A percentile compares a stretch with the other conserved stretches of the same genome.
These are phyloP conservation scores for Aspergillus taichungensis DNA, from an alignment of 495 filamentous ascomycete genomes.

Conservation along the genomic window DNA sequence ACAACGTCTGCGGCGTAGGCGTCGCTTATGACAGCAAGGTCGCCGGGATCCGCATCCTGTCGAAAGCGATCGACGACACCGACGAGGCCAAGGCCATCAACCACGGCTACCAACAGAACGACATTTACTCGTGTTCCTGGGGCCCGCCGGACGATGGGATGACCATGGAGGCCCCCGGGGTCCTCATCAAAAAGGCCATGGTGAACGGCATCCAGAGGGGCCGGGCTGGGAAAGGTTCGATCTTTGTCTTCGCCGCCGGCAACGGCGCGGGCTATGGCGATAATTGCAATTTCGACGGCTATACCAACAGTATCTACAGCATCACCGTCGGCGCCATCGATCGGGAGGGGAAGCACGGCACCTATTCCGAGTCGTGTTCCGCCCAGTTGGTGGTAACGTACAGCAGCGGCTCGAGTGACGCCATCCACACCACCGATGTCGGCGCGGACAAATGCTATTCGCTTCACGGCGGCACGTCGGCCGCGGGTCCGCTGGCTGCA, in stretches of 20 bases:
- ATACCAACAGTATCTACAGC: conserved; percentile 98
- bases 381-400: conserved; percentile 94
- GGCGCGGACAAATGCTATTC: conserved; percentile 69
- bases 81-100: conserved; percentile 92
- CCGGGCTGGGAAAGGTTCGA: conserved; percentile 71
- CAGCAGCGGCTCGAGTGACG: conserved; percentile 79
- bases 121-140: conserved; percentile 99
- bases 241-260: conserved; percentile 95
- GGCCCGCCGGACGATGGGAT: conserved; percentile 87
- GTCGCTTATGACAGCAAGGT: conserved; percentile 90
- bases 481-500: conserved; percentile 84
- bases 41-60: conserved; percentile 83
- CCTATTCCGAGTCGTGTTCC: conserved; percentile 93
- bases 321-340: conserved; percentile 95
- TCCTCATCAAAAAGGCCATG: conserved; percentile 84
- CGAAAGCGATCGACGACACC: conserved; percentile 78
- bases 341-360: conserved; percentile 71
- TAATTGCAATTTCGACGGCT: conserved; percentile 99
- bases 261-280: conserved; percentile 84
- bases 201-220: conserved; percentile 86
- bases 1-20: conserved; percentile 91
- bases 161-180: conserved; percentile 88
- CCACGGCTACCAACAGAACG: conserved; percentile 80
- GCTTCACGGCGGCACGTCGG: conserved; percentile 89
- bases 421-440: conserved; percentile 95